Evolutionary conservation across 768 basidiomycete species (phyloP).

Genomic region (Suillus plorans): DNA sequence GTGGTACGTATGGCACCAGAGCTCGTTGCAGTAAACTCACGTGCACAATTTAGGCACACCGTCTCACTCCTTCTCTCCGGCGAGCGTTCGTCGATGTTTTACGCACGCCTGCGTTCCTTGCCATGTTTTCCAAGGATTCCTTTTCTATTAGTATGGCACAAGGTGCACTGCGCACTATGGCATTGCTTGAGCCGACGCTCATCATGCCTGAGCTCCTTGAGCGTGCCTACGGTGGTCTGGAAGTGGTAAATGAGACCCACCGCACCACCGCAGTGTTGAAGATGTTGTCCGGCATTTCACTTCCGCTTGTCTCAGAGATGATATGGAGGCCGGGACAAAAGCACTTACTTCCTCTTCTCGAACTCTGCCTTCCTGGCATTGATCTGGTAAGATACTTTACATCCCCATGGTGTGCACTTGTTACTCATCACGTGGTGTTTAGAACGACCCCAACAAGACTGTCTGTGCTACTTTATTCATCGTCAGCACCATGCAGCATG

Average conservation of each 20-base stretch:
- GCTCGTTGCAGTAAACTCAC: conserved; percentile 3
- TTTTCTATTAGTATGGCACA: conserved; percentile 81
- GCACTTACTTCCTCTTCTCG: conserved; percentile 83
- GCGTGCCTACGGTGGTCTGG: conserved; percentile 87
- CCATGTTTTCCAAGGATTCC: conserved; percentile 89
- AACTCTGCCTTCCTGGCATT: conserved; percentile 88
- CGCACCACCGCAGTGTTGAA: conserved; percentile 89
- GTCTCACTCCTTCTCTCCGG: conserved; percentile 79
- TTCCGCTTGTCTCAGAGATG: conserved; percentile 73
- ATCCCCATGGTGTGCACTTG: conserved; percentile 1
- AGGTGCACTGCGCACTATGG: conserved; percentile 72
- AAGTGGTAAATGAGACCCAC: conserved; percentile 93
- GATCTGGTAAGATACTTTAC: conserved; percentile 59
- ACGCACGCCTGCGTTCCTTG: conserved; percentile 82
- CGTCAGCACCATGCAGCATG: conserved; percentile 65
- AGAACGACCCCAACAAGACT: conserved; percentile 84
- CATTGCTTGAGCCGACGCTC: conserved; percentile 76
- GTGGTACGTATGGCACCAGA: conserved; percentile 36
- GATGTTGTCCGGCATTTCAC: conserved; percentile 74
- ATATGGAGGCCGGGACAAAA: conserved; percentile 87
- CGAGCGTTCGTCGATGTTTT: conserved; percentile 79
- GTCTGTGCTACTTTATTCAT: conserved; percentile 81
- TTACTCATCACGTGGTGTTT: conserved; percentile 6
- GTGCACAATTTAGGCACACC: conserved; percentile 49
- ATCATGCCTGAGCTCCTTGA: conserved; percentile 92